Conservation (phyloP, 768 basidiomycete genomes). For the Lactarius vividus region DNA sequence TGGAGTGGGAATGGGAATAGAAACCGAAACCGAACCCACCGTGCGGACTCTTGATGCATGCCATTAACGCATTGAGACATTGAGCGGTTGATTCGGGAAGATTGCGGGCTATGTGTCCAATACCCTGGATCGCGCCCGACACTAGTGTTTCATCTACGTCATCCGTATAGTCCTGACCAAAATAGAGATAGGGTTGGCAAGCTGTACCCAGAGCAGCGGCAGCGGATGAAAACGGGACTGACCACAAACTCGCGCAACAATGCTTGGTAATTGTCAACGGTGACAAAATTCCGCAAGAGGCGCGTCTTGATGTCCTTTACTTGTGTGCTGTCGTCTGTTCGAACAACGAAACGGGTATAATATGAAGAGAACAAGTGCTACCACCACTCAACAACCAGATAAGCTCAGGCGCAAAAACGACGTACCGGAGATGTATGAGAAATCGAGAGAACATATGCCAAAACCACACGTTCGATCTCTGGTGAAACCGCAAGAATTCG, state of each 20-base stretch:
- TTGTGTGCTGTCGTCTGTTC: constrained; percentile 59
- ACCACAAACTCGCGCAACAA: constrained; percentile 87
- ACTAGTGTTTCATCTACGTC: constrained; percentile 72
- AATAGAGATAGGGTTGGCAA: background rate
- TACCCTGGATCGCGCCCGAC: constrained; percentile 67
- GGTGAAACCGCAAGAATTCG: constrained; percentile 63
- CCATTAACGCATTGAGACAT: constrained; percentile 73
- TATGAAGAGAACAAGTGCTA: constrained; percentile 64
- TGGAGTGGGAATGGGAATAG: background rate
- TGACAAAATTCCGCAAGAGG: constrained; percentile 65
- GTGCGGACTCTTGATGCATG: constrained; percentile 72
- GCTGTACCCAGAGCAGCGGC: background rate
- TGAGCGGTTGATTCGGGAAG: constrained; percentile 68
- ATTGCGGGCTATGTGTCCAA: constrained; percentile 70
- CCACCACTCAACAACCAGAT: constrained; percentile 5
- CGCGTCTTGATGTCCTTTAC: constrained; percentile 76
- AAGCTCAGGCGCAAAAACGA: constrained; percentile 9
- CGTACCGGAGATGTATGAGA: constrained; percentile 65
- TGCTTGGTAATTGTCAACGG: constrained; percentile 60
- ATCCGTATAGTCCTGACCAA: constrained; percentile 73
- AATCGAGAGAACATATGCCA: constrained; percentile 69
- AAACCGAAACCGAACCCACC: constrained; percentile 38
- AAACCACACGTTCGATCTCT: constrained; percentile 74
- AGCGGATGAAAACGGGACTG: constrained; percentile 32
- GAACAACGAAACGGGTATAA: constrained; percentile 66